A percentile compares a stretch with the other conserved stretches of the same genome.
These are phyloP conservation scores for Coemansia javaensis DNA, from an alignment of 192 early-diverging fungal species.

Conservation along the genomic window DNA sequence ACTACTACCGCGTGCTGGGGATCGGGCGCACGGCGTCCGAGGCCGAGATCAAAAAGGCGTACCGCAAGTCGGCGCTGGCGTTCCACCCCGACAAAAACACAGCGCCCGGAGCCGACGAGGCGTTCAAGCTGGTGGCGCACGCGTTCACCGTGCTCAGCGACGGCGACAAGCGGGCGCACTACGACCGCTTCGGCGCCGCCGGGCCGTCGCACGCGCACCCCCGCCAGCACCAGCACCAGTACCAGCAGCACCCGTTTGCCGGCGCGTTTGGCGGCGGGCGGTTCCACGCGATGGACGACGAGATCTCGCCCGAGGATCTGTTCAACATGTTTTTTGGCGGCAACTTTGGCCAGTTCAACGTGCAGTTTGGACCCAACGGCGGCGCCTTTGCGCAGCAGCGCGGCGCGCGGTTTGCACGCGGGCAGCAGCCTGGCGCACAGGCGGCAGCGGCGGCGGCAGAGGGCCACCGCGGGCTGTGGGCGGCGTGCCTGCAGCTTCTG, in stretches of 20 bases:
- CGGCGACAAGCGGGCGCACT: constrained; percentile 73
- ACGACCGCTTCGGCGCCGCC: constrained; percentile 79
- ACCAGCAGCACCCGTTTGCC: neutral
- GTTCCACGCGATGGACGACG: constrained; percentile 51
- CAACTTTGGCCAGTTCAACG: constrained; percentile 51
- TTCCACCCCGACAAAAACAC: constrained; percentile 96
- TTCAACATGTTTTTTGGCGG: constrained; percentile 96
- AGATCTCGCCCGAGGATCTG: constrained; percentile 88
- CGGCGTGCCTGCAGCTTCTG: constrained; percentile 67
- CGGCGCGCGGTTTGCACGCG: constrained; percentile 11
- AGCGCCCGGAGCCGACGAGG: constrained; percentile 92
- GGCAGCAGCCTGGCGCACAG: constrained; percentile 11
- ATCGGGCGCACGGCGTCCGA: constrained; percentile 73
- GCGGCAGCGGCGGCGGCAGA: constrained; percentile 43
- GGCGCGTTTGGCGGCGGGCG: constrained; percentile 3
- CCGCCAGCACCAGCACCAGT: constrained; percentile 20
- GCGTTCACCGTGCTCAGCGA: constrained; percentile 88
- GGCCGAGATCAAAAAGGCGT: constrained; percentile 86
- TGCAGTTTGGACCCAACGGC: constrained; percentile 31
- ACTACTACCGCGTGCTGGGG: constrained; percentile 82
- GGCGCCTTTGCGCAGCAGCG: constrained; percentile 2
- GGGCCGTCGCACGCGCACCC: constrained; percentile 2
- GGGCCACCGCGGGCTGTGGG: constrained; percentile 13
- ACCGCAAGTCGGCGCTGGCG: constrained; percentile 87
- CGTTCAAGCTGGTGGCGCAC: constrained; percentile 93